These are phyloP conservation scores for Furcasterigmium furcatum DNA, from an alignment of 2,329 filamentous ascomycete genomes.

Conservation along the genomic window DNA sequence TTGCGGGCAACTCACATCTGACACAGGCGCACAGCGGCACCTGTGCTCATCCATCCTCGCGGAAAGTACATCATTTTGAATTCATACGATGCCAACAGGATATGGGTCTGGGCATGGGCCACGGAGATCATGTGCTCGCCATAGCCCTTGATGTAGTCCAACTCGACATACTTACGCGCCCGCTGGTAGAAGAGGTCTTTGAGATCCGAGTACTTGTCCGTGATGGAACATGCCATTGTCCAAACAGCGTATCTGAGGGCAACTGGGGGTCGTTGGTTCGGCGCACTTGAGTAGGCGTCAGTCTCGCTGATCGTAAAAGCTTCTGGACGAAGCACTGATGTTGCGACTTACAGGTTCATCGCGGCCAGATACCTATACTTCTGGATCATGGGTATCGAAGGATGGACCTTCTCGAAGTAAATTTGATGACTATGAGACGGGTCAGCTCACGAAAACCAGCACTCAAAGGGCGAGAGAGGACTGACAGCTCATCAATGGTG, in stretches of 20 bases:
- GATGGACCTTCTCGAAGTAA: constrained; percentile 89
- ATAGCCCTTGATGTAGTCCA: constrained; percentile 87
- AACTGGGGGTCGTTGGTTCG: constrained; percentile 79
- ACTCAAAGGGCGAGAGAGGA: not conserved
- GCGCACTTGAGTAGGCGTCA: constrained; percentile 49
- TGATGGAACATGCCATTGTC: constrained; percentile 84
- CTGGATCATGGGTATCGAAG: constrained; percentile 84
- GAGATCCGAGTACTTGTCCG: constrained; percentile 74
- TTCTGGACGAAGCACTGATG: not conserved
- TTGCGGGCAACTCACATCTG: constrained; percentile 64
- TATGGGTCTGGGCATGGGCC: constrained; percentile 82
- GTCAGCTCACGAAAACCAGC: constrained; percentile 8
- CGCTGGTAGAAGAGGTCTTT: constrained; percentile 89
- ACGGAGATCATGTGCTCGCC: constrained; percentile 86
- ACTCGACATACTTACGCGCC: constrained; percentile 84
- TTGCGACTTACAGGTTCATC: constrained; percentile 66
- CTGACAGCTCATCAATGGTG: constrained; percentile 76
- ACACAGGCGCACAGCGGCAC: constrained; percentile 72
- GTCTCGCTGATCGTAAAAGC: not conserved
- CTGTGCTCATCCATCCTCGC: constrained; percentile 89
- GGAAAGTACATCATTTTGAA: constrained; percentile 99
- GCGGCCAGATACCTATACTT: constrained; percentile 82
- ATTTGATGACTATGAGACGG: constrained; percentile 61
- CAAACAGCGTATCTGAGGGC: constrained; percentile 93
- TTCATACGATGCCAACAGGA: constrained; percentile 77